Conservation (phyloP, 495 filamentous ascomycete species). For the Penicillium antarcticum region DNA sequence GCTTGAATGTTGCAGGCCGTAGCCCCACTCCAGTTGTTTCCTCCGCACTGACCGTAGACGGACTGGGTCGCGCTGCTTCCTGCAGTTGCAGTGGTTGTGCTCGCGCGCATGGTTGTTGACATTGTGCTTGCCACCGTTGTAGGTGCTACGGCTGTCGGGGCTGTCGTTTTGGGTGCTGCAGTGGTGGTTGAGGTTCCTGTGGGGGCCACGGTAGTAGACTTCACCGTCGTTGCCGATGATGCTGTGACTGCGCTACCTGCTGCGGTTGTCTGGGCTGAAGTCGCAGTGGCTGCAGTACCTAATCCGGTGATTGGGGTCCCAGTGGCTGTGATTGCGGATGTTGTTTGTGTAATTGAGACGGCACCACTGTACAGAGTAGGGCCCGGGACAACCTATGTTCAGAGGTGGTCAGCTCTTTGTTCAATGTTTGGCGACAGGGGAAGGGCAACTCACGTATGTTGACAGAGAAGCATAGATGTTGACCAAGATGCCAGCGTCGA, state of each 20-base stretch:
- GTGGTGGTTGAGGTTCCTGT: constrained; percentile 8
- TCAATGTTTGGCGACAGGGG: background rate
- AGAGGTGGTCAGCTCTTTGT: background rate
- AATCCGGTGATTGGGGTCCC: constrained; percentile 20
- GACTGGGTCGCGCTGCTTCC: constrained; percentile 18
- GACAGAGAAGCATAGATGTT: constrained; percentile 53
- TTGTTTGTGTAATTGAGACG: constrained; percentile 19
- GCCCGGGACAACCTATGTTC: constrained; percentile 38
- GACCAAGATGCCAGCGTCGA: constrained; percentile 59
- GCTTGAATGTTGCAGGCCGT: constrained; percentile 42
- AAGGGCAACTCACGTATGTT: constrained; percentile 27
- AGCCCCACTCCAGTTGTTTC: constrained; percentile 41
- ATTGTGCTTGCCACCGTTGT: background rate
- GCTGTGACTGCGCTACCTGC: background rate
- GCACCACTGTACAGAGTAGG: constrained; percentile 37
- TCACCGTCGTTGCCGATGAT: background rate
- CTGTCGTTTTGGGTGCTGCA: background rate
- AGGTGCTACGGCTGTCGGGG: background rate
- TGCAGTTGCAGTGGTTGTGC: constrained; percentile 4
- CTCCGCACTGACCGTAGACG: constrained; percentile 49
- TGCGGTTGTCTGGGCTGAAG: constrained; percentile 3
- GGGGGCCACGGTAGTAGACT: background rate
- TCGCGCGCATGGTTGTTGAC: background rate
- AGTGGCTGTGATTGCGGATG: constrained; percentile 23
- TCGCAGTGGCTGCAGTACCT: constrained; percentile 4